phyloP scores from a whole-genome alignment of 179 eudicot species.

The Actinidia arguta region DNA sequence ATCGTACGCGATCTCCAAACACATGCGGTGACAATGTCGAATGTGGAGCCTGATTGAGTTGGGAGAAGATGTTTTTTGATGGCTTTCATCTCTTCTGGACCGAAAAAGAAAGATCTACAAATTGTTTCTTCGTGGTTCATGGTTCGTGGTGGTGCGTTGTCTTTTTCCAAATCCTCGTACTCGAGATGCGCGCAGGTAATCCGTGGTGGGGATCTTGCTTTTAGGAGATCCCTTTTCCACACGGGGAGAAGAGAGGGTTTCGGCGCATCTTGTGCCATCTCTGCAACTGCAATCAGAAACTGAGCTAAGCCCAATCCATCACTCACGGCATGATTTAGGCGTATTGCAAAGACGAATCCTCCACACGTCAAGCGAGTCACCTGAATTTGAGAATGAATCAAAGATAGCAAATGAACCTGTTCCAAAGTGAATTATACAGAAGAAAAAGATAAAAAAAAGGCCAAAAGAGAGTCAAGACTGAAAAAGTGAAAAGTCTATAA shows the following conservation, averaged over 20 bases:
- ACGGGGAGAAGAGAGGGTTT: conserved; percentile 39
- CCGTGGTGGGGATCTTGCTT: conserved; percentile 44
- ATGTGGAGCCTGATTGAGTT: conserved; percentile 11
- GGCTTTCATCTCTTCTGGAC: not conserved
- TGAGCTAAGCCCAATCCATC: conserved; percentile 14
- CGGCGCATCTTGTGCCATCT: conserved; percentile 18
- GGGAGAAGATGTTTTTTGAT: conserved; percentile 6
- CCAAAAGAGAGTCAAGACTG: too few relatives aligned
- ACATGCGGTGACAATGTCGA: conserved; percentile 32
- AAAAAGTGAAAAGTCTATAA: too few relatives aligned
- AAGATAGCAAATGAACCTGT: not conserved
- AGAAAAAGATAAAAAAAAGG: too few relatives aligned
- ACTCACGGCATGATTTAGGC: conserved; percentile 23
- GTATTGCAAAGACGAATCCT: conserved; percentile 28
- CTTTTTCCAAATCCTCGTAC: not conserved
- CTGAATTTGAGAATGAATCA: conserved; percentile 12
- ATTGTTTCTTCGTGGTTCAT: not conserved
- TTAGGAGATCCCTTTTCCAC: conserved; percentile 60
- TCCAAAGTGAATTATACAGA: too few relatives aligned
- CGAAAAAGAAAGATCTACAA: not conserved
- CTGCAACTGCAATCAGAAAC: conserved; percentile 10
- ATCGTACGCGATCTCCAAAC: conserved; percentile 34
- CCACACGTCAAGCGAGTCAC: conserved; percentile 30
- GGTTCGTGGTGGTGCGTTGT: not conserved
- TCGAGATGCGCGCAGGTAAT: conserved; percentile 46